Conservation (phyloP, 768 basidiomycete species). For the Termitomyces sp. region DNA sequence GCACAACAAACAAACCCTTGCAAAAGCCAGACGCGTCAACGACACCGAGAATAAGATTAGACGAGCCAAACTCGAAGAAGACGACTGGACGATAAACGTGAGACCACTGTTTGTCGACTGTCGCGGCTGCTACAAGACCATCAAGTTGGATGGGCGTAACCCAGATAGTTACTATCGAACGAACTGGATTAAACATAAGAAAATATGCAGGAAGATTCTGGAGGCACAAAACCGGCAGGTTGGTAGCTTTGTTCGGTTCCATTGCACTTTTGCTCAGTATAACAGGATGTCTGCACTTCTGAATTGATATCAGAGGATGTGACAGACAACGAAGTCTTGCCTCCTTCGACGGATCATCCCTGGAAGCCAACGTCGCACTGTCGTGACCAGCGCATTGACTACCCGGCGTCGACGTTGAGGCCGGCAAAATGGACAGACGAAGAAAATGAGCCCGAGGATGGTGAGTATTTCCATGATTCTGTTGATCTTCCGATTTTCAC, state of each 20-base stretch:
- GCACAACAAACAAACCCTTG: not conserved
- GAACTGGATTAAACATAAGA: slow-evolving; percentile 21
- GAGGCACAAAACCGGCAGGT: not conserved
- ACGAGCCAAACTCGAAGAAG: slow-evolving; percentile 13
- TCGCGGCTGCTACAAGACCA: slow-evolving; percentile 14
- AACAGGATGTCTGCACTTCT: not conserved
- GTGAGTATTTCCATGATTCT: not conserved
- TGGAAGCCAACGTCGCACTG: not conserved
- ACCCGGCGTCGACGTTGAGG: not conserved
- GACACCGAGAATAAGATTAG: not conserved
- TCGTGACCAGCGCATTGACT: not conserved
- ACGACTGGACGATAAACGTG: slow-evolving; percentile 20
- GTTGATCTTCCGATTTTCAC: no score
- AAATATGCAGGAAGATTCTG: slow-evolving; percentile 16
- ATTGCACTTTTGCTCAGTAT: not conserved
- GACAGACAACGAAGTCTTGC: not conserved
- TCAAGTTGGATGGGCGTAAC: slow-evolving; percentile 18
- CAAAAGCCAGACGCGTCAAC: not conserved
- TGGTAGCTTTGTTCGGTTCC: not conserved
- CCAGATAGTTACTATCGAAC: slow-evolving; percentile 19
- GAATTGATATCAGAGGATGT: not conserved
- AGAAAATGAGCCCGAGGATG: not conserved
- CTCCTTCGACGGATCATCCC: not conserved
- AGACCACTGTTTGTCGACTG: slow-evolving; percentile 19
- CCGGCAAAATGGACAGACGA: not conserved